phyloP scores from a whole-genome alignment of 176 grass and related monocot species.

The Musa troglodytarum region DNA sequence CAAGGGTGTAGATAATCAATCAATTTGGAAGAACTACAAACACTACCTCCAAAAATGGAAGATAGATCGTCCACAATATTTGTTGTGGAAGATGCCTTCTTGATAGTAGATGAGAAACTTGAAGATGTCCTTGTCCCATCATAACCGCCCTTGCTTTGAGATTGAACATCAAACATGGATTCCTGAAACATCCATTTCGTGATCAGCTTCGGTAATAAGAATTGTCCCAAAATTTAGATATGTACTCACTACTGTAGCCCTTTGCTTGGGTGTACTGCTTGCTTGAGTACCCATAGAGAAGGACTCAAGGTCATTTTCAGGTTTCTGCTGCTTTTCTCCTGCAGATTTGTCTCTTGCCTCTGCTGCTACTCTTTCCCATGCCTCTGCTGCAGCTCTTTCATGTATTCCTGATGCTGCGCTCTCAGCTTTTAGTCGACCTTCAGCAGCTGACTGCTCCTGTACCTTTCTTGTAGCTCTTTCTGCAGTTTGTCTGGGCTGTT shows the following conservation, averaged over 20 bases:
- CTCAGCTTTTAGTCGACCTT: conserved; percentile 17
- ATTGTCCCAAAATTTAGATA: background rate
- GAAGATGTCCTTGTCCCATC: conserved; percentile 29
- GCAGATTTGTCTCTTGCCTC: too few species aligned
- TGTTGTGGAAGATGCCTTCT: conserved; percentile 72
- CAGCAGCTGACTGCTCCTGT: conserved; percentile 17
- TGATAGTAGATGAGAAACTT: conserved; percentile 42
- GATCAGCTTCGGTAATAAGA: conserved; percentile 8
- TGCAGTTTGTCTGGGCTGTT: conserved; percentile 18
- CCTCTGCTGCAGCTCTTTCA: too few species aligned
- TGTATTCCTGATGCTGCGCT: background rate
- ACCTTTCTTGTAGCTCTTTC: conserved; percentile 43
- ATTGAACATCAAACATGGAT: conserved; percentile 58
- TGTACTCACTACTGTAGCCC: background rate
- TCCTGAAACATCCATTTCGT: conserved; percentile 50
- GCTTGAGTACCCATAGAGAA: background rate
- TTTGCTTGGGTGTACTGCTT: background rate
- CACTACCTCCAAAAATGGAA: conserved; percentile 86
- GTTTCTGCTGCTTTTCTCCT: too few species aligned
- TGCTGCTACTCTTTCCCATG: too few species aligned
- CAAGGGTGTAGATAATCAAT: background rate
- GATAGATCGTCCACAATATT: conserved; percentile 85
- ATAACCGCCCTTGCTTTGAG: conserved; percentile 30
- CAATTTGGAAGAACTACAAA: background rate
- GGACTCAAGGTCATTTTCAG: background rate